Percentiles rank a stretch among this genome's conserved stretches.
Conservation (phyloP, 352 stramenopile species). For the Phytophthora ohioensis region DNA sequence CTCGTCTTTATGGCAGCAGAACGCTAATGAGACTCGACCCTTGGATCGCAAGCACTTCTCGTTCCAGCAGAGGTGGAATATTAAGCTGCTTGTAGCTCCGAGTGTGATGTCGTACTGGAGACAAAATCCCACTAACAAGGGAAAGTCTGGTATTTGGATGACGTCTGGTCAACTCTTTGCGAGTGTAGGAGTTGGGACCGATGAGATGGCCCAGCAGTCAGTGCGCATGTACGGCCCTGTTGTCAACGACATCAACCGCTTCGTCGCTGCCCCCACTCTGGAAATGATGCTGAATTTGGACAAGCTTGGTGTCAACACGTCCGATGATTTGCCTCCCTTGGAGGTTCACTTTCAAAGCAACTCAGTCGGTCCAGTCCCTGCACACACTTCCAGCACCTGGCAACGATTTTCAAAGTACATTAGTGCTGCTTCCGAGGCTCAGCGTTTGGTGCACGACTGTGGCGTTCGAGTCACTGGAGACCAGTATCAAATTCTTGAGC, state of each 20-base stretch:
- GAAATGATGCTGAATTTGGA: conserved; percentile 76
- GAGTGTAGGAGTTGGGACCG: conserved; percentile 51
- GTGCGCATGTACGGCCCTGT: conserved; percentile 18
- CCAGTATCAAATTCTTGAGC: conserved; percentile 51
- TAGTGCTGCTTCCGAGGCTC: conserved; percentile 48
- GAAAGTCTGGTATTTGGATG: conserved; percentile 52
- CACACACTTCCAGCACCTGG: conserved; percentile 63
- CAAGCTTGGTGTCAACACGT: conserved; percentile 63
- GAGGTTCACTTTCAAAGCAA: conserved; percentile 52
- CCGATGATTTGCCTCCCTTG: conserved; percentile 45
- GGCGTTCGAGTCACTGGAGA: conserved; percentile 62
- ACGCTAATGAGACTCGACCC: conserved; percentile 2
- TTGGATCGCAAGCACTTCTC: conserved; percentile 19
- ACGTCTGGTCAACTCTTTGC: conserved; percentile 71
- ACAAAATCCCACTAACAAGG: conserved; percentile 20
- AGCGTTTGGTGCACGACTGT: conserved; percentile 65
- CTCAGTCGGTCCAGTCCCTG: conserved; percentile 42
- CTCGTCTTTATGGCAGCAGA: background rate
- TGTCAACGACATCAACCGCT: conserved; percentile 59
- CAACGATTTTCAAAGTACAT: conserved; percentile 53
- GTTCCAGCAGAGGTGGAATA: conserved; percentile 36
- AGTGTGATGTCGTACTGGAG: conserved; percentile 74
- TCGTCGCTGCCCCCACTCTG: conserved; percentile 42
- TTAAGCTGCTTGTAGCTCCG: conserved; percentile 76
- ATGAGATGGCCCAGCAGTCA: conserved; percentile 36